Evolutionary conservation across 2,329 filamentous ascomycete species (phyloP), one percentile per base, ranked within the genome.

Genomic region (Fusarium duplospermum): DNA sequence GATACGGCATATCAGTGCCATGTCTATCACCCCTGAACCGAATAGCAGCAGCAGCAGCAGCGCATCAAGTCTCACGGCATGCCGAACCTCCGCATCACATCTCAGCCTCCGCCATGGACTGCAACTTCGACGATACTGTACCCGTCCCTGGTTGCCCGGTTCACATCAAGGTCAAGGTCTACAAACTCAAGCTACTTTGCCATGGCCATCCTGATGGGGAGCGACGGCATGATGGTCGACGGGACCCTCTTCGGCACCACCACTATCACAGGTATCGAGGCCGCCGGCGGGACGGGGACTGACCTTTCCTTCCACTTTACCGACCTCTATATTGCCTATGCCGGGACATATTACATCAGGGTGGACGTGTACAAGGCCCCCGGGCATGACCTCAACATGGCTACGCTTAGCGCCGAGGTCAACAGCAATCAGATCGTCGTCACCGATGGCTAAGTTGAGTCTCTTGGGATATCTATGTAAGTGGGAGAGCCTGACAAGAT

Each of bases 341-440:
- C 67, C 2, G 81, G 81, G 1, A 58, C 45, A 6, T 82, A 77
- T 54, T 73, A 52, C 4, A 71, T 82, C 42, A 77, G 77, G 18
- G 47, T 82, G 7, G 80, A 82, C 35, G 38, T 80, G 1, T 81
- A 81, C 64, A 72, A 74, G 40, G 73, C 75, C 29, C 56, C 63
- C 22, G 62, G 68, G 18, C 50, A 71, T 3, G 22, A 75, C 16
- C 33, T 65, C 4, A 54, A 62, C 8, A 66, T 73, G 7, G 75
- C 61, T 16, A 68, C 40, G 0, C 62, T 76, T 24, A 61, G 75
- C 33, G 65, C 57, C 6, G 73, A 79, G 45, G 56, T 71, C 40
- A 65, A 75, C 8, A 75, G 70, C 33, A 66, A 42, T 3, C 45
- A 52, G 4, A 69, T 82, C 6, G 68, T 64, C 0, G 73, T 77